Evolutionary conservation across 2,329 filamentous ascomycete genomes (phyloP).

Genomic region (Fusarium sp.): DNA sequence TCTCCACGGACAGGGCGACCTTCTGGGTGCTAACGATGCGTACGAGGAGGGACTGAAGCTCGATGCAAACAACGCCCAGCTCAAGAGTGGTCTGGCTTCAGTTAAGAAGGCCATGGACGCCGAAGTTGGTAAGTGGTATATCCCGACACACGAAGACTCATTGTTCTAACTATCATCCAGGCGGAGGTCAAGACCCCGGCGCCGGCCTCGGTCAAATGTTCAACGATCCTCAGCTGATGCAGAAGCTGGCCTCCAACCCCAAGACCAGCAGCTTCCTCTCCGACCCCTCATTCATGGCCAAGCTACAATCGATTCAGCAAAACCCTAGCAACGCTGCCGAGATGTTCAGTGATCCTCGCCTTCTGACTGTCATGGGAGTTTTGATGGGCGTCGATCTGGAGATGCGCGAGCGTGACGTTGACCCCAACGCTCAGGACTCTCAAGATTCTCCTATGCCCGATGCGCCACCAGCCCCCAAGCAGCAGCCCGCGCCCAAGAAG

Average conservation of each 20-base stretch:
- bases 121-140: slow-evolving; percentile 51
- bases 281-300: slow-evolving; percentile 89
- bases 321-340: slow-evolving; percentile 84
- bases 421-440: slow-evolving; percentile 52
- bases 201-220: slow-evolving; percentile 92
- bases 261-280: slow-evolving; percentile 87
- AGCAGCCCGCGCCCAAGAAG: slow-evolving; percentile 62
- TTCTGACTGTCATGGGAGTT: slow-evolving; percentile 94
- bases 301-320: slow-evolving; percentile 82
- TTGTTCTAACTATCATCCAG: slow-evolving; percentile 25
- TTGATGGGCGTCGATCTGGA: slow-evolving; percentile 93
- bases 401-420: slow-evolving; percentile 52
- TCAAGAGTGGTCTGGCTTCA: slow-evolving; percentile 86
- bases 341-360: slow-evolving; percentile 88
- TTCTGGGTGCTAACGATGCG: slow-evolving; percentile 86
- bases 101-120: slow-evolving; percentile 89
- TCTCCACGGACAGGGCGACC: slow-evolving; percentile 86
- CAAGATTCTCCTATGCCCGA: slow-evolving; percentile 82
- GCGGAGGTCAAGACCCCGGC: slow-evolving; percentile 66
- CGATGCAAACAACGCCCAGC: slow-evolving; percentile 90
- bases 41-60: slow-evolving; percentile 96
- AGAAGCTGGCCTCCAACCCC: slow-evolving; percentile 93
- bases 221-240: slow-evolving; percentile 87
- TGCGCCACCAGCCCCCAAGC: slow-evolving; percentile 52
- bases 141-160: slow-evolving; percentile 6